Conservation (phyloP, 2,329 filamentous ascomycete genomes). For the Coniella lustricola region DNA sequence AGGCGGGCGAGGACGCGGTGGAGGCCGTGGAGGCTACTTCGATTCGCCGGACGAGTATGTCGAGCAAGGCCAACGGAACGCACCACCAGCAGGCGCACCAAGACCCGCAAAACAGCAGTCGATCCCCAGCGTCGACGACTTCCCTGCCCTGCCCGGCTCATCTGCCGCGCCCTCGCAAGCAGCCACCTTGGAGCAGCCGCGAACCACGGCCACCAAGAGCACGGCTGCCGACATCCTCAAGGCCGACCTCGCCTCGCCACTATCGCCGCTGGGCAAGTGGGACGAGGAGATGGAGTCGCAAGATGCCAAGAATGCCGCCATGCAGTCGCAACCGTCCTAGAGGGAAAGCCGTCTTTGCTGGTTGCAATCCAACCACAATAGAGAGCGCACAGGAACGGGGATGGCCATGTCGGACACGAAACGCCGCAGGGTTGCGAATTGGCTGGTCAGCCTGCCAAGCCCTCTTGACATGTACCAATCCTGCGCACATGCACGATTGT, state of each 20-base stretch:
- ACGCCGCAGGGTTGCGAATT: too few species aligned
- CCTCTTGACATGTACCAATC: too few species aligned
- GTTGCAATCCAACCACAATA: not conserved
- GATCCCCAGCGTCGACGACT: conserved; percentile 30
- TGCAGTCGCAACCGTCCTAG: conserved; percentile 1
- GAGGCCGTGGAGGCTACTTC: conserved; percentile 22
- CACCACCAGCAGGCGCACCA: conserved; percentile 6
- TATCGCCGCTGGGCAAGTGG: conserved; percentile 41
- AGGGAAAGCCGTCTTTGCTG: not conserved
- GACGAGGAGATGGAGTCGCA: conserved; percentile 52
- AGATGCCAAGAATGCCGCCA: conserved; percentile 27
- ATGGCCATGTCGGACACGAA: too few species aligned
- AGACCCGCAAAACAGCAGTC: conserved; percentile 24
- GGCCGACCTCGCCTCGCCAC: conserved; percentile 23
- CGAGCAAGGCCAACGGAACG: not conserved
- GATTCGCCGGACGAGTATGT: conserved; percentile 9
- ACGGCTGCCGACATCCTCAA: conserved; percentile 17
- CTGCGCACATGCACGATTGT: too few species aligned
- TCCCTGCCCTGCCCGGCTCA: conserved; percentile 32
- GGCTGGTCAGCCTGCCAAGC: too few species aligned
- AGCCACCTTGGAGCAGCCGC: not conserved
- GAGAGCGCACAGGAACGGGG: not conserved
- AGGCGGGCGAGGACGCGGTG: conserved; percentile 27
- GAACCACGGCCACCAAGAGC: conserved; percentile 2
- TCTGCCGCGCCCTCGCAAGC: not conserved